phyloP scores from a whole-genome alignment of 805 yeast species.

The Ogataea polymorpha region DNA sequence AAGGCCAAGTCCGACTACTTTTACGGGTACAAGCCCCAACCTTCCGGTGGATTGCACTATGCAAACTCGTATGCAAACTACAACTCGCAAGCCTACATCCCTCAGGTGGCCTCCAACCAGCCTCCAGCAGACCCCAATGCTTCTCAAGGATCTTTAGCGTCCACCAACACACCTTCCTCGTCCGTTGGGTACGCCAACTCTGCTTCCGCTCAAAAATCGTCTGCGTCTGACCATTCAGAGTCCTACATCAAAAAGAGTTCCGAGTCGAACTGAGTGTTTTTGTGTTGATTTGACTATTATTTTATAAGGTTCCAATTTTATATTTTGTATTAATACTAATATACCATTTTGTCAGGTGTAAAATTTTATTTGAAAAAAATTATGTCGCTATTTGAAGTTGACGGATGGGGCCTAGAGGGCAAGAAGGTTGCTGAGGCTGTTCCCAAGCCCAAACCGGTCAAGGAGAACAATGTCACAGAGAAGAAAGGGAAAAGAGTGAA shows the following conservation, averaged over 20 bases:
- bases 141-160: background rate
- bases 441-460: slow-evolving; percentile 20
- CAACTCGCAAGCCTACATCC: background rate
- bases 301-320: slow-evolving; percentile 1
- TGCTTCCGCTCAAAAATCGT: background rate
- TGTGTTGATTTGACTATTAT: background rate
- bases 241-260: background rate
- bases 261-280: background rate
- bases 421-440: slow-evolving; percentile 50
- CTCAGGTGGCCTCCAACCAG: background rate
- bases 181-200: background rate
- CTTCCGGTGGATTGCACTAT: slow-evolving; percentile 6
- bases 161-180: background rate
- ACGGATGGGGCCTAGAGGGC: slow-evolving; percentile 73
- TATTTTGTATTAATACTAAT: slow-evolving; percentile 10
- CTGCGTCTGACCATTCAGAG: background rate
- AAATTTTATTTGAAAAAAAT: slow-evolving; percentile 4
- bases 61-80: slow-evolving; percentile 3
- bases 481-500: slow-evolving; percentile 11
- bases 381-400: slow-evolving; percentile 75
- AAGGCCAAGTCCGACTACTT: slow-evolving; percentile 7
- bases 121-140: background rate
- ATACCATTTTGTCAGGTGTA: slow-evolving; percentile 1
- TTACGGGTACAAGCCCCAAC: slow-evolving; percentile 13
- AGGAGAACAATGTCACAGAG: slow-evolving; percentile 16